Evolutionary conservation across 2,329 filamentous ascomycete genomes (phyloP).

Genomic region (Hypoxylon rubiginosum): DNA sequence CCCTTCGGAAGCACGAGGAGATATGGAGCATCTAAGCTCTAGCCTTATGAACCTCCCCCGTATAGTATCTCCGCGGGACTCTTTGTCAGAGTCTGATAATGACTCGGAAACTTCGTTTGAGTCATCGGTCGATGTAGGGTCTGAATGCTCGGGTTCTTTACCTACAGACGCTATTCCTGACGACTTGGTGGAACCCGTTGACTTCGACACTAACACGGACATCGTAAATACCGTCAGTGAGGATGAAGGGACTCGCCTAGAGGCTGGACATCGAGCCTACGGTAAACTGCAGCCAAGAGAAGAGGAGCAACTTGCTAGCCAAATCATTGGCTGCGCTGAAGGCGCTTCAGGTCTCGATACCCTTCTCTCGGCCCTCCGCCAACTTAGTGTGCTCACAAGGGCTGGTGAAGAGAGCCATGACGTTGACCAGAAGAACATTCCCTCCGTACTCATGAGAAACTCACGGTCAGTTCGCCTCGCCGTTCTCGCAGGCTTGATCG

Average conservation of each 20-base stretch:
- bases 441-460: constrained; percentile 22
- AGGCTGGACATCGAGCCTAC: constrained; percentile 12
- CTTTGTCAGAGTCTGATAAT: no score
- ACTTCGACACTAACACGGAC: background rate
- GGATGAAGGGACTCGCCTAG: constrained; percentile 8
- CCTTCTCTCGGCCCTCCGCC: constrained; percentile 12
- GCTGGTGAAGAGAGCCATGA: background rate
- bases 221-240: constrained; percentile 11
- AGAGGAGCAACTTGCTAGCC: constrained; percentile 17
- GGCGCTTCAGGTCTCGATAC: constrained; percentile 4
- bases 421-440: constrained; percentile 13
- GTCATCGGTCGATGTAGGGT: no score
- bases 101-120: no score
- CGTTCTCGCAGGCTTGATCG: constrained; percentile 24
- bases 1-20: no score
- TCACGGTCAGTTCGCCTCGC: constrained; percentile 25
- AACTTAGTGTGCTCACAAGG: constrained; percentile 3
- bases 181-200: no score
- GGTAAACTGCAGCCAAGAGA: constrained; percentile 8
- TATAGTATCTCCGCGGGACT: no score
- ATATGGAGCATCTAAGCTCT: no score
- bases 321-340: background rate
- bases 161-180: no score
- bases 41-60: no score
- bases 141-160: no score